Conservation (phyloP, 129 eudicot species). For the Rutidosis leptorrhynchoides region DNA sequence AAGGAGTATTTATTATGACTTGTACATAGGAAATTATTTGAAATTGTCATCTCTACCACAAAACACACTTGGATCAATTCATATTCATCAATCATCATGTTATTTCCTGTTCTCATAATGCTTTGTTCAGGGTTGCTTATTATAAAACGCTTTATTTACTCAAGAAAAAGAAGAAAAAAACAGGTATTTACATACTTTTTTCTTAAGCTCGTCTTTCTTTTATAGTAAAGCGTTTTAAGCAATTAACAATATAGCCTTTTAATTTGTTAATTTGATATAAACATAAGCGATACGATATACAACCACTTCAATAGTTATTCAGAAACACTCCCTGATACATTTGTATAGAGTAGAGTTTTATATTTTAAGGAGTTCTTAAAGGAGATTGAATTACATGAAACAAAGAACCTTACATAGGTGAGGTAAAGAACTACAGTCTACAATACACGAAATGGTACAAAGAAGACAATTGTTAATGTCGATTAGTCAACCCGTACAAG, state of each 20-base stretch:
- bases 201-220: no score
- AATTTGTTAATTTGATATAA: not conserved
- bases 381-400: slow-evolving; percentile 11
- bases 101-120: not conserved
- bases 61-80: no score
- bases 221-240: not conserved
- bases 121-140: no score
- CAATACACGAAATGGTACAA: slow-evolving; percentile 18
- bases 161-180: no score
- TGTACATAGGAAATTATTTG: no score
- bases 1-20: no score
- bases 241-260: not conserved
- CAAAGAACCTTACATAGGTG: not conserved
- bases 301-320: no score
- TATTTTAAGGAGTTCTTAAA: not conserved
- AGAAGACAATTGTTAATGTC: not conserved
- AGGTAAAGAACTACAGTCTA: slow-evolving; percentile 27
- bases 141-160: not conserved
- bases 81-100: no score
- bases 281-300: no score
- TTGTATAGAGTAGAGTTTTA: no score
- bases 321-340: not conserved
- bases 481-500: slow-evolving; percentile 20
- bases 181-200: not conserved
- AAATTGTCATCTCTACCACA: no score